Evolutionary conservation across 805 yeast species (phyloP).

Genomic region (Ogataea nakhonphanomensis): DNA sequence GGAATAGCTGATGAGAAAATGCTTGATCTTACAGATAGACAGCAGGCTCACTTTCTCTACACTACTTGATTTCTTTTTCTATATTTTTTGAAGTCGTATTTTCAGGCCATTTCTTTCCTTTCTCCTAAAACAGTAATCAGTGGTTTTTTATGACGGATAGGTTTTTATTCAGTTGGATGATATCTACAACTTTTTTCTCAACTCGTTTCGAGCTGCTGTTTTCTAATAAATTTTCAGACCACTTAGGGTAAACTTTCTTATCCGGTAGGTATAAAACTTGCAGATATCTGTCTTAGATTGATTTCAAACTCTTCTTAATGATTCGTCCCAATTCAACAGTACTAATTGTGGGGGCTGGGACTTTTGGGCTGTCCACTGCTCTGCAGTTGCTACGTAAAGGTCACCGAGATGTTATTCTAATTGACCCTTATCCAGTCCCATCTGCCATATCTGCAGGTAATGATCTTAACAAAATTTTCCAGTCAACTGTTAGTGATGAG

Average conservation of each 20-base stretch:
- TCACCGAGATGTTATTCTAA: constrained; percentile 22
- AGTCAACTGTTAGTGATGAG: constrained; percentile 43
- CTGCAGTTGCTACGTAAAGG: constrained; percentile 35
- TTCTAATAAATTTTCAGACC: background rate
- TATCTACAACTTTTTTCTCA: background rate
- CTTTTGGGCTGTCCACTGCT: constrained; percentile 43
- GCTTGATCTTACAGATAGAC: constrained; percentile 10
- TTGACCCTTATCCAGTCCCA: background rate
- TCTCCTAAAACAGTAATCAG: too few species aligned
- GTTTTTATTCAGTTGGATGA: background rate
- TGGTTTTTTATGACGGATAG: too few species aligned
- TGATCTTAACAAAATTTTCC: constrained; percentile 41
- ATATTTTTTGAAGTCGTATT: too few species aligned
- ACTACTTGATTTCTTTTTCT: constrained; percentile 3
- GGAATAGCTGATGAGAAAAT: constrained; percentile 8
- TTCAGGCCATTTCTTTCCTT: too few species aligned
- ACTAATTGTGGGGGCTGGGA: constrained; percentile 42
- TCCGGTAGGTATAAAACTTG: background rate
- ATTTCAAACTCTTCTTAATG: background rate
- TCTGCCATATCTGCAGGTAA: constrained; percentile 1
- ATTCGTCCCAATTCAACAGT: background rate
- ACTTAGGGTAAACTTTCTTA: background rate
- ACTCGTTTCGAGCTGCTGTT: background rate
- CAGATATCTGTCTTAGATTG: background rate
- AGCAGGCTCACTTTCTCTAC: constrained; percentile 10